Conservation (phyloP, 768 basidiomycete genomes). For the Termitomyces sp. region DNA sequence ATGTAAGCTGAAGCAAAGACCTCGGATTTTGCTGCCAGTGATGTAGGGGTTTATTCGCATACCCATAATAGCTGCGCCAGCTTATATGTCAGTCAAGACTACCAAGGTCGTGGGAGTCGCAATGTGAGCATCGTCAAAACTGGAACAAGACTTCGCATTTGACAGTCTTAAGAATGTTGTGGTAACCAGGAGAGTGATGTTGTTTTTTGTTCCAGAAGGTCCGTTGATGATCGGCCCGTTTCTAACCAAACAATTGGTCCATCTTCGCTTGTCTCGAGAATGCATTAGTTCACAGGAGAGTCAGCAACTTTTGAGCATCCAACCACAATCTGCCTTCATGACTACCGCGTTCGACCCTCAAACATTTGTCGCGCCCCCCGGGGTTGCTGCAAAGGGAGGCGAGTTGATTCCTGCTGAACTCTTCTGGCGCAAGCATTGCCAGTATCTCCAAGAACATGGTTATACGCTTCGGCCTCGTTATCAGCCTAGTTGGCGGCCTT, state of each 20-base stretch:
- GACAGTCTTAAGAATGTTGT: background rate
- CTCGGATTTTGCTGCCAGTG: background rate
- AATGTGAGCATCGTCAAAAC: background rate
- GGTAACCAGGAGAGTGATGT: background rate
- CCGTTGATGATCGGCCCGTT: background rate
- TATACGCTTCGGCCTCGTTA: conserved; percentile 8
- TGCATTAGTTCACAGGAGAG: background rate
- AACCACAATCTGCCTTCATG: background rate
- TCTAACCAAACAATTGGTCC: background rate
- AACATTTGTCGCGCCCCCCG: background rate
- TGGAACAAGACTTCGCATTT: background rate
- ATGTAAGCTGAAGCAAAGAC: background rate
- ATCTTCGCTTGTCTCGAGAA: background rate
- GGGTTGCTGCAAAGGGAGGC: background rate
- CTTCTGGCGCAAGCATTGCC: conserved; percentile 8
- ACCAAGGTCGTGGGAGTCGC: background rate
- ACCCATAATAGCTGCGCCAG: background rate
- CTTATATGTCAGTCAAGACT: background rate
- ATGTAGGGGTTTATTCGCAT: background rate
- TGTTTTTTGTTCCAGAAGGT: background rate
- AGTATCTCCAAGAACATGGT: conserved; percentile 1
- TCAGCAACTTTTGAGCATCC: background rate
- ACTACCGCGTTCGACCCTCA: background rate
- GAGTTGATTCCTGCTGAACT: background rate
- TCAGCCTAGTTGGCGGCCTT: conserved; percentile 5